These are phyloP conservation scores for Edaphochlamys debaryana DNA, from an alignment of 139 green algal species.

Conservation along the genomic window DNA sequence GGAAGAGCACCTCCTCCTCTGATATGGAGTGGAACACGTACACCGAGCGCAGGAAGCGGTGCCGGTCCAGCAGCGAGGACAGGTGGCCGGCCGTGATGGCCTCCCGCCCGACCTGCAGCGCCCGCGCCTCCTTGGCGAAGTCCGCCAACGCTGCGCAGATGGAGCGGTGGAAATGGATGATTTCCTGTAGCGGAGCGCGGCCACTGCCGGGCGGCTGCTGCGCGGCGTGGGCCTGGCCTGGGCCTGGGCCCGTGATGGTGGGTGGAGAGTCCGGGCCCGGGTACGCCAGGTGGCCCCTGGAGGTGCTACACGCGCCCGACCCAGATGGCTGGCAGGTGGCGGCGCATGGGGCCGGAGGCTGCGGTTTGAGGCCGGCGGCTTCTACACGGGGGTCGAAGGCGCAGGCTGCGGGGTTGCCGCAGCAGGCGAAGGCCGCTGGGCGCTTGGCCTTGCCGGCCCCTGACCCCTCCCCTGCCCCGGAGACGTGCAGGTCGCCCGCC, in stretches of 20 bases:
- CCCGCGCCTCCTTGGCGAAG: slow-evolving; percentile 77
- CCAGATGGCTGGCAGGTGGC: too few species aligned
- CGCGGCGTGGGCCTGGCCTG: too few species aligned
- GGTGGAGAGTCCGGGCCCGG: too few species aligned
- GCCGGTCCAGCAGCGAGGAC: slow-evolving; percentile 72
- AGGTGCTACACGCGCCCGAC: too few species aligned
- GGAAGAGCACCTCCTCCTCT: slow-evolving; percentile 94
- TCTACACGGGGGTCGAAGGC: neutral
- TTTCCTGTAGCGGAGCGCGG: slow-evolving; percentile 66
- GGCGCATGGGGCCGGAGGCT: too few species aligned
- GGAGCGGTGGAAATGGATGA: slow-evolving; percentile 86
- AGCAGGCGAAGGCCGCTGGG: slow-evolving; percentile 1
- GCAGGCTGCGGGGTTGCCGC: slow-evolving; percentile 1
- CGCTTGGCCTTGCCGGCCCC: too few species aligned
- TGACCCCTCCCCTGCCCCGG: too few species aligned
- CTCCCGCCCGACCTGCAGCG: slow-evolving; percentile 50
- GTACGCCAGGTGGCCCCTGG: too few species aligned
- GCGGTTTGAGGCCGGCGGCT: too few species aligned
- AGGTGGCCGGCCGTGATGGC: slow-evolving; percentile 56
- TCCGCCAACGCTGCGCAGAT: slow-evolving; percentile 83
- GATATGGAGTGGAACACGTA: slow-evolving; percentile 88
- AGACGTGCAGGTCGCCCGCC: too few species aligned
- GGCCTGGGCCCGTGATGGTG: neutral
- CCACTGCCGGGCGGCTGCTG: neutral
- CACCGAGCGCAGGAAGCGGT: slow-evolving; percentile 91